A percentile compares a stretch with the other conserved stretches of the same genome.
Conservation (phyloP, 2,329 filamentous ascomycete species). For the Curvularia eragrostidis region DNA sequence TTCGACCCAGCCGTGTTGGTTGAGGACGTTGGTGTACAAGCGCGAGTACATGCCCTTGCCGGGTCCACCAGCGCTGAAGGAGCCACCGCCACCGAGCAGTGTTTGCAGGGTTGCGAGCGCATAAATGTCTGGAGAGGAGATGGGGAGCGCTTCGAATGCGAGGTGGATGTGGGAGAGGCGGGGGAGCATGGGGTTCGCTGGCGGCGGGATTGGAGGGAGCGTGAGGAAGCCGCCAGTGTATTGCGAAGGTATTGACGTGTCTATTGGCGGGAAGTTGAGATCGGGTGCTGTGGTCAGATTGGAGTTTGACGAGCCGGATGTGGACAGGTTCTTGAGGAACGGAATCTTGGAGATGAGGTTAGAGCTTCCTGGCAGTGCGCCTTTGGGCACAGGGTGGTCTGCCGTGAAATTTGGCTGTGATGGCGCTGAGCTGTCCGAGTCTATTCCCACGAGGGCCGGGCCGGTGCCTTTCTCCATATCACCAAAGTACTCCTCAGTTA, state of each 20-base stretch:
- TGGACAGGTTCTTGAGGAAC: slow-evolving; percentile 88
- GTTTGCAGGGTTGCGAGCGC: slow-evolving; percentile 94
- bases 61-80: slow-evolving; percentile 93
- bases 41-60: slow-evolving; percentile 99
- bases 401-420: slow-evolving; percentile 56
- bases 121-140: slow-evolving; percentile 91
- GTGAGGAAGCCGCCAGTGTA: slow-evolving; percentile 96
- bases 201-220: slow-evolving; percentile 79
- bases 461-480: slow-evolving; percentile 73
- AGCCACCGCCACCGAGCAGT: slow-evolving; percentile 92
- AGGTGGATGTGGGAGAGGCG: slow-evolving; percentile 92
- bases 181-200: slow-evolving; percentile 76
- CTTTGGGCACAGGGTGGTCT: slow-evolving; percentile 44
- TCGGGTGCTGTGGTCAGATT: slow-evolving; percentile 59
- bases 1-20: slow-evolving; percentile 97
- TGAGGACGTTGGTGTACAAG: slow-evolving; percentile 95
- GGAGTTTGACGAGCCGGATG: slow-evolving; percentile 70
- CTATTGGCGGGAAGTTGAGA: slow-evolving; percentile 55
- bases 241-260: slow-evolving; percentile 71
- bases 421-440: slow-evolving; percentile 32
- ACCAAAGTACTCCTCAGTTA: slow-evolving; percentile 87
- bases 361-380: slow-evolving; percentile 61
- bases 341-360: slow-evolving; percentile 82
- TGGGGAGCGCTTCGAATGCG: slow-evolving; percentile 92
- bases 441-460: slow-evolving; percentile 50